Evolutionary conservation across 495 filamentous ascomycete species (phyloP), one percentile per base, ranked within the genome.

Genomic region (Aspergillus bridgeri): DNA sequence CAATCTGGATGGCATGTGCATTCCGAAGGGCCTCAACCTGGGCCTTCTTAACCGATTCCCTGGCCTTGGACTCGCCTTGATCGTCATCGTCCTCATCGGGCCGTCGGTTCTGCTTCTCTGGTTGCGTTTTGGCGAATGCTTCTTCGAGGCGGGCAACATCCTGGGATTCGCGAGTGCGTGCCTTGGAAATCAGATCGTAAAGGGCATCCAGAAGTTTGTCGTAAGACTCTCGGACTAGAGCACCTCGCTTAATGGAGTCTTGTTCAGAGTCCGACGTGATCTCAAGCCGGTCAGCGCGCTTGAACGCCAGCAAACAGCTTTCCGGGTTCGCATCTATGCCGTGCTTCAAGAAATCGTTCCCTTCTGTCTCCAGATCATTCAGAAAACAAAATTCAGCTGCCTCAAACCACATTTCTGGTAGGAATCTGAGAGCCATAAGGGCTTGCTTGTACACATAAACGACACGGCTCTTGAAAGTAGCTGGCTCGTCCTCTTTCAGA

Each of bases 371-470:
- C 74, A 86, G 70, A 51, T 83, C 83, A 65, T 96, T 92, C 50
- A 85, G 76, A 66, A 92, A 89, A 73, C 92, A 96, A 79, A 92
- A 98, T 56, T 96, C 89, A 13, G 92, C 89, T 3, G 92, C 94
- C 48, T 96, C 91, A 61, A 89, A 93, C 94, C 94, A 98, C 60
- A 97, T 84, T 68, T 93, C 89, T 3, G 95, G 94, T 79, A 91
- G 89, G 67, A 96, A 98, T 53, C 91, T 82, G 58, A 98, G 74
- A 8, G 92, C 88, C 91, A 97, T 97, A 42, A 94, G 76, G 25
- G 94, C 89, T 69, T 96, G 93, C 73, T 92, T 93, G 77, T 95
- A 98, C 57, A 89, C 88, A 71, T 92, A 94, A 22, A 96, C 65
- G 54, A 97, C 81, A 21, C 94, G 87, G 54, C 83, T 77, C 59